Percentiles rank a stretch among this genome's conserved stretches.
These are phyloP conservation scores for Talaromyces sp. DNA, from an alignment of 2,329 filamentous ascomycete species.

Conservation along the genomic window DNA sequence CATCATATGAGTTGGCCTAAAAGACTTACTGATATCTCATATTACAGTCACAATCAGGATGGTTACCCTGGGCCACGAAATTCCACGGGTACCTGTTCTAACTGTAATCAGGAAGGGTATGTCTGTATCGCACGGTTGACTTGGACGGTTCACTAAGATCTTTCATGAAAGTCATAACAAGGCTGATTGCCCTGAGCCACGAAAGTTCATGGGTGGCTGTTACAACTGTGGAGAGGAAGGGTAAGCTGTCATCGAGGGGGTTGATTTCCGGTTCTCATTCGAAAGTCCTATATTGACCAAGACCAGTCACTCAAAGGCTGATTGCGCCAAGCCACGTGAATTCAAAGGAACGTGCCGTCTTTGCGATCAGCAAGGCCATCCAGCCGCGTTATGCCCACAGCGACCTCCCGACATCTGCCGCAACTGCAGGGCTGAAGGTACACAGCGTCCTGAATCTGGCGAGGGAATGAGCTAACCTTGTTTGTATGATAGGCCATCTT, in stretches of 20 bases:
- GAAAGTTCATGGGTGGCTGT: constrained; percentile 50
- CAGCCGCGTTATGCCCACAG: constrained; percentile 48
- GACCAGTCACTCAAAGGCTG: constrained; percentile 23
- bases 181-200: constrained; percentile 47
- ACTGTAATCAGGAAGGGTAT: constrained; percentile 7
- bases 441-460: background rate
- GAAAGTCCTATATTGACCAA: background rate
- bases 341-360: constrained; percentile 52
- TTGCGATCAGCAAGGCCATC: constrained; percentile 52
- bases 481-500: constrained; percentile 43
- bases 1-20: background rate
- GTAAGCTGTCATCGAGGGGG: background rate
- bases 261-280: background rate
- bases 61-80: background rate
- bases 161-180: constrained; percentile 17
- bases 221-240: constrained; percentile 50
- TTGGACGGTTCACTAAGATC: background rate
- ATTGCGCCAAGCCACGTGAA: constrained; percentile 51
- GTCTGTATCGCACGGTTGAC: background rate
- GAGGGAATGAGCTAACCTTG: constrained; percentile 2
- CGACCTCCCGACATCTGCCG: constrained; percentile 48
- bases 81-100: background rate
- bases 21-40: background rate
- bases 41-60: background rate
- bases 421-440: constrained; percentile 52